Evolutionary conservation across 441 rosid genomes (phyloP).

Genomic region (Aquilaria agallochum): DNA sequence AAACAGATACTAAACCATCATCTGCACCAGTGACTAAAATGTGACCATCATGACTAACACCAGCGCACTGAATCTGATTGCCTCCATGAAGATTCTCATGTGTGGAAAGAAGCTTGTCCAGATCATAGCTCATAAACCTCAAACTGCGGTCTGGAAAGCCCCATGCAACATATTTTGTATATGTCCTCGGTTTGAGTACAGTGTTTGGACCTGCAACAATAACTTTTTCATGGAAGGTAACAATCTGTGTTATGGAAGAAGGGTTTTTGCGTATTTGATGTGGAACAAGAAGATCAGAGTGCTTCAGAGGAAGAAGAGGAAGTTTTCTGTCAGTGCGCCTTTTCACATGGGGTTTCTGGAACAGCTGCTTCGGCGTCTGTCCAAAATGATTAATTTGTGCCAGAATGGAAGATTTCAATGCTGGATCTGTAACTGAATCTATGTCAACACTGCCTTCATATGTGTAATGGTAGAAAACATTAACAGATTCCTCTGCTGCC

Average conservation of each 20-base stretch:
- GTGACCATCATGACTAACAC: conserved; percentile 95
- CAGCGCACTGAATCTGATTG: conserved; percentile 86
- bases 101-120: conserved; percentile 86
- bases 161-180: conserved; percentile 88
- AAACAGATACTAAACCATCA: conserved; percentile 85
- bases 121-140: conserved; percentile 98
- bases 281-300: conserved; percentile 76
- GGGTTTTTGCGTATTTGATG: conserved; percentile 82
- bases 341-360: conserved; percentile 69
- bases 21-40: conserved; percentile 93
- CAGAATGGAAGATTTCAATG: conserved; percentile 83
- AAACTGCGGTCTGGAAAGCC: conserved; percentile 98
- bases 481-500: conserved; percentile 92
- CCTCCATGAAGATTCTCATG: conserved; percentile 99
- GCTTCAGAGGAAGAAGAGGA: conserved; percentile 86
- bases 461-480: conserved; percentile 94
- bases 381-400: conserved; percentile 91
- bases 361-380: conserved; percentile 85
- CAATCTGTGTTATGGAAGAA: conserved; percentile 76
- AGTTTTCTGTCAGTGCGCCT: conserved; percentile 69
- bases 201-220: conserved; percentile 72
- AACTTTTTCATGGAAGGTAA: conserved; percentile 76
- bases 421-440: conserved; percentile 80
- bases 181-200: conserved; percentile 89
- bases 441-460: conserved; percentile 87